Evolutionary conservation across 1,139 yeast genomes (phyloP), one percentile per base, ranked within the genome.

Genomic region (Saccharomyces hybrid): DNA sequence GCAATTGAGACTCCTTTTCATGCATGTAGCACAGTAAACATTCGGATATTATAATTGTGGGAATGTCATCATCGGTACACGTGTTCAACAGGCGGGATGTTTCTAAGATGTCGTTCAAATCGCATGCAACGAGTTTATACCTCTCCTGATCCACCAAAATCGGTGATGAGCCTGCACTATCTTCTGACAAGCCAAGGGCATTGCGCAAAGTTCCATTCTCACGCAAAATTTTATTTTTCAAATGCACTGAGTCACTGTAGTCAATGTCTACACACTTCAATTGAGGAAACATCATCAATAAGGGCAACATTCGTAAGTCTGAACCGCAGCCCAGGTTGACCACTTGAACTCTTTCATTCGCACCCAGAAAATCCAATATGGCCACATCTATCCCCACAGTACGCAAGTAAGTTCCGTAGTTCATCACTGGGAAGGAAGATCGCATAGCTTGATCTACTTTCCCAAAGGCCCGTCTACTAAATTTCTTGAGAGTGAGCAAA

Each of bases 291-390:
- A 64, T 49, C 2, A 68, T 42, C n/a, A 67, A 53, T 21, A 63
- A 55, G 9, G 60, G 63, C 14, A 69, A 32, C 61, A 55, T 62
- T 57, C 98, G 71, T 1, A 97, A 84, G 69, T 93, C 99, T n/a
- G 95, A 87, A 0, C 99, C 99, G n/a, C 97, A 88, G 0, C 99
- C 99, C 24, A 93, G 71, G 3, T 95, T 89, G 0, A 93, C 71
- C 9, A 93, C 79, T 66, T 90, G 96, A 50, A 81, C 73, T 4
- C 55, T 48, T 2, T 58, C 34, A 7, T 52, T 24, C 27, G 68
- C 66, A 1, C 59, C 58, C 3, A 87, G 58, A 61, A 87, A 88
- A 38, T 69, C 64, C 0, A 75, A 73, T 1, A 88, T 70, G 1
- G 86, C 71, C 14, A 64, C 51, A 63, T 88, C 86, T 31, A 93